Percentiles rank a stretch among this genome's conserved stretches.
These are phyloP conservation scores for Serpula lacrymans DNA, from an alignment of 768 basidiomycete species.

Conservation along the genomic window DNA sequence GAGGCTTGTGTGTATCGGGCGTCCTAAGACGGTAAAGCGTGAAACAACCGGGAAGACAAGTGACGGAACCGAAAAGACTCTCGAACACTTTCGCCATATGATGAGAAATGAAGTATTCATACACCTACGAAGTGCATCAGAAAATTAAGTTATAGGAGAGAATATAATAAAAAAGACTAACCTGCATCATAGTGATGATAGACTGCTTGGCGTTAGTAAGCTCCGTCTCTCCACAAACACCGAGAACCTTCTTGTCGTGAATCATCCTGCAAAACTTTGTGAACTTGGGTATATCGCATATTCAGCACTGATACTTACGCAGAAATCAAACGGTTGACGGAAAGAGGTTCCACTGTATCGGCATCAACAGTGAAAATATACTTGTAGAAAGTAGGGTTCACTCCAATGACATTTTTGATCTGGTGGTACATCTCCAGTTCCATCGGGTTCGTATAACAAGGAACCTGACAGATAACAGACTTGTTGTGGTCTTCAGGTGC, in stretches of 20 bases:
- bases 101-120: slow-evolving; percentile 99
- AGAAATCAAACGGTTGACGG: slow-evolving; percentile 88
- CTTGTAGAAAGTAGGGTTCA: slow-evolving; percentile 98
- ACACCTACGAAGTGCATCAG: slow-evolving; percentile 54
- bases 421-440: slow-evolving; percentile 99
- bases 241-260: slow-evolving; percentile 91
- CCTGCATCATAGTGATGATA: slow-evolving; percentile 96
- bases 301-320: slow-evolving; percentile 57
- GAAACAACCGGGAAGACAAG: slow-evolving; percentile 98
- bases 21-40: slow-evolving; percentile 94
- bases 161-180: too few relatives aligned
- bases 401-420: slow-evolving; percentile 99
- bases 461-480: slow-evolving; percentile 96
- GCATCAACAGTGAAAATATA: slow-evolving; percentile 92
- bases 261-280: slow-evolving; percentile 68
- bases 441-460: slow-evolving; percentile 95
- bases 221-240: slow-evolving; percentile 93
- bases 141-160: not conserved
- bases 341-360: slow-evolving; percentile 87
- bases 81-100: slow-evolving; percentile 99
- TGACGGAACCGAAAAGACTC: slow-evolving; percentile 93
- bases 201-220: slow-evolving; percentile 94
- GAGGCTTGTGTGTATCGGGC: slow-evolving; percentile 91
- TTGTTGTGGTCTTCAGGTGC: slow-evolving; percentile 96
- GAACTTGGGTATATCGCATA: not conserved